These are phyloP conservation scores for Keithomyces neogunnii DNA, from an alignment of 2,329 filamentous ascomycete genomes.

Conservation along the genomic window DNA sequence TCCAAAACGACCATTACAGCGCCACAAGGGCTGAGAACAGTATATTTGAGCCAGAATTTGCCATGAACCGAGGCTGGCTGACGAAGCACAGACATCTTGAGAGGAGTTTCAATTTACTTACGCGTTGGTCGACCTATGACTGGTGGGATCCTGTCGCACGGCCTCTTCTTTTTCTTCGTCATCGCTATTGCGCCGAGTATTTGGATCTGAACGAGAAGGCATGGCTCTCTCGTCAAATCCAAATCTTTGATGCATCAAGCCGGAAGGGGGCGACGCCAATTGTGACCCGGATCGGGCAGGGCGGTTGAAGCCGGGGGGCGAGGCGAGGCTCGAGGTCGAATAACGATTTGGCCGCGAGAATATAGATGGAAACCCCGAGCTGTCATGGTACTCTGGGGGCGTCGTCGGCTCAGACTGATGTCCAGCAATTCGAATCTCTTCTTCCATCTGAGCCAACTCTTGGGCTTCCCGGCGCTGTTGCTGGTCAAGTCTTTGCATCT, in stretches of 20 bases:
- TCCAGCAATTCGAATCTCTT: constrained; percentile 56
- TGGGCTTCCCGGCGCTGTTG: constrained; percentile 76
- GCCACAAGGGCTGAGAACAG: no score
- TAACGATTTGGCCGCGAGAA: constrained; percentile 82
- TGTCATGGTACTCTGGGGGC: constrained; percentile 84
- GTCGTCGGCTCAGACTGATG: constrained; percentile 94
- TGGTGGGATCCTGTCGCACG: constrained; percentile 59
- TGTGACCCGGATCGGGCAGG: constrained; percentile 70
- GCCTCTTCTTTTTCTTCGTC: constrained; percentile 79
- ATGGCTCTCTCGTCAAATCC: constrained; percentile 40
- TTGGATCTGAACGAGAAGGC: constrained; percentile 78
- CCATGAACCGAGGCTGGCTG: not conserved
- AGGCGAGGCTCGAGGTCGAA: constrained; percentile 80
- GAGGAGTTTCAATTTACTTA: constrained; percentile 44
- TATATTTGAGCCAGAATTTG: no score
- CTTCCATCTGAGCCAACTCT: constrained; percentile 77
- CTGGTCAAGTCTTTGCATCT: constrained; percentile 83
- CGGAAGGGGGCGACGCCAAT: constrained; percentile 67
- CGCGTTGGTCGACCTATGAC: constrained; percentile 67
- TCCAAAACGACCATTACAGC: no score
- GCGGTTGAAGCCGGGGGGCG: constrained; percentile 68
- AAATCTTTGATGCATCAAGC: constrained; percentile 50
- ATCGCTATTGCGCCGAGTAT: constrained; percentile 82
- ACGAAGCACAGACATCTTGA: not conserved
- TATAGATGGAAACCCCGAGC: constrained; percentile 61